Evolutionary conservation across 1,139 yeast species (phyloP), one percentile per base, ranked within the genome.

Genomic region (Yamadazyma taylorii): DNA sequence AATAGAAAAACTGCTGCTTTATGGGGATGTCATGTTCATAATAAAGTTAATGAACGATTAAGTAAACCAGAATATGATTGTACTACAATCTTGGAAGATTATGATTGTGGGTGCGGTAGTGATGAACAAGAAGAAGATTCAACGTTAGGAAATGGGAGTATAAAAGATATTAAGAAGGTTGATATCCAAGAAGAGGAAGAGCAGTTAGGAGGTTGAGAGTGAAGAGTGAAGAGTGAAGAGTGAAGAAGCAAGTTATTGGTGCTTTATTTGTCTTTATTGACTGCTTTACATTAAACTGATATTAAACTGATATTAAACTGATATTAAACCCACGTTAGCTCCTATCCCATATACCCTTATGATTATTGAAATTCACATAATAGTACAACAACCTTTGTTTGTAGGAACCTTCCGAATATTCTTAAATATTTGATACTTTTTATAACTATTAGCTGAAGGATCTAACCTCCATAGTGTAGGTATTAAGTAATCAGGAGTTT

Each of bases 11-110:
- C 80, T 2, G 97, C 98, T 0, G 89, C 96, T 0, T 66, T 86
- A 46, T 92, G 98, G 98, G 98, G 98, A 2, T 92, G 98, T 59
- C 82, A 82, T 53, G 73, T 92, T n/a, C 99, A 92, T 63, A 92
- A 94, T 47, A 64, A 68, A 50, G 97, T 90, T 24, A 92, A 92
- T 58, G 79, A 78, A 42, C 66, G 85, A 35, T 72, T 92, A 36
- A 69, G 69, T 4, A 89, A 92, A 51, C 78, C 75, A 0, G 69
- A 70, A 14, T 92, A 88, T 58, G 97, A 92, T 58, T 92, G 98
- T 58, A 72, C 85, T 2, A 80, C 76, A 9, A 83, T 92, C 38
- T 69, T 87, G 42, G 96, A 87, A 51, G 94, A 87, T 59, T 92
- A 92, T 60, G 95, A 89, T 52, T 92, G 98, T 68, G 98, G 98